Percentiles rank a stretch among this genome's conserved stretches.
Conservation (phyloP, 108 stramenopile genomes). For the Ochromonas danica region DNA sequence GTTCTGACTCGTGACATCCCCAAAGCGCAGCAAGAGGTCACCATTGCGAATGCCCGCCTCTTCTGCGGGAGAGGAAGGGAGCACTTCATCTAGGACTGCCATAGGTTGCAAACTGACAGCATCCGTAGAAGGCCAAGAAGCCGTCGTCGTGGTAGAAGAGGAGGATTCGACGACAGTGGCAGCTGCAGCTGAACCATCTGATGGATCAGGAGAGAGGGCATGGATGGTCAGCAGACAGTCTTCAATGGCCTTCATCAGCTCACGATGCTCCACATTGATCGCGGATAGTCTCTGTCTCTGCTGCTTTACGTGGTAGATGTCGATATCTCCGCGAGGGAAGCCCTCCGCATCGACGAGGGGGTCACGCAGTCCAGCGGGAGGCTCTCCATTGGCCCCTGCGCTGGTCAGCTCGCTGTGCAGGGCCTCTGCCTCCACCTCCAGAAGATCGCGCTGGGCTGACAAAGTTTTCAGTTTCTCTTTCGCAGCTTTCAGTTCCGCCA, state of each 20-base stretch:
- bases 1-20: not conserved
- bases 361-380: constrained; percentile 21
- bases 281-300: not conserved
- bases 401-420: constrained; percentile 1
- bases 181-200: not conserved
- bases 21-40: constrained; percentile 4
- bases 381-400: not conserved
- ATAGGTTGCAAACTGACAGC: not conserved
- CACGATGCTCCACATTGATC: not conserved
- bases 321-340: constrained; percentile 32
- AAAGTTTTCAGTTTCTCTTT: too few species aligned
- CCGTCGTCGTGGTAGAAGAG: not conserved
- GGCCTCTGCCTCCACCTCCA: constrained; percentile 32
- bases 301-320: constrained; percentile 5
- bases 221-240: not conserved
- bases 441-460: constrained; percentile 9
- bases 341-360: constrained; percentile 21
- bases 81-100: constrained; percentile 19
- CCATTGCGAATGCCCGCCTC: constrained; percentile 11
- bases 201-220: not conserved
- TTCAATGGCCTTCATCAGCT: constrained; percentile 22
- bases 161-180: not conserved
- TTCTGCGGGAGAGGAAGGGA: not conserved
- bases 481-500: too few species aligned
- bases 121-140: not conserved